These are phyloP conservation scores for Paxillus rubicundulus DNA, from an alignment of 768 basidiomycete genomes.

Conservation along the genomic window DNA sequence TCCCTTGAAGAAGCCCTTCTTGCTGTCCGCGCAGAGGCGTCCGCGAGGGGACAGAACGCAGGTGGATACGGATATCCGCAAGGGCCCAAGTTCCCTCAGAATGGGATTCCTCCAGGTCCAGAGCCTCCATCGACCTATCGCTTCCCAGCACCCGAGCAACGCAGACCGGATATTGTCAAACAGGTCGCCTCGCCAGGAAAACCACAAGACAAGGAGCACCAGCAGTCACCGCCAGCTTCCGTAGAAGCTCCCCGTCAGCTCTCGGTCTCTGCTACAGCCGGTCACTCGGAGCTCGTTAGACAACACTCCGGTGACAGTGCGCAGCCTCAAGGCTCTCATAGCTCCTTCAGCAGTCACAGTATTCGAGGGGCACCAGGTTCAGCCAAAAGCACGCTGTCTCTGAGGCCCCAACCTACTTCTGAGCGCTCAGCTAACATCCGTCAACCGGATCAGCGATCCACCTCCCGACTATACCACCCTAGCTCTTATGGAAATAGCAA, in stretches of 20 bases:
- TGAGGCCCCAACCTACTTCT: slow-evolving; percentile 14
- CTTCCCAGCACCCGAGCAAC: slow-evolving; percentile 43
- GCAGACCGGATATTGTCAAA: slow-evolving; percentile 34
- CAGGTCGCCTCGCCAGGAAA: slow-evolving; percentile 42
- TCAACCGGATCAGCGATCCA: slow-evolving; percentile 21
- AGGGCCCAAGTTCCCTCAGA: slow-evolving; percentile 32
- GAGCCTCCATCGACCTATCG: slow-evolving; percentile 42
- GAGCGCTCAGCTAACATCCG: slow-evolving; percentile 21
- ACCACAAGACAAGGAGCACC: slow-evolving; percentile 37
- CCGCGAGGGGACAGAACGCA: slow-evolving; percentile 13
- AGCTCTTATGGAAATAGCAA: slow-evolving; percentile 21
- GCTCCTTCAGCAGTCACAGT: slow-evolving; percentile 17
- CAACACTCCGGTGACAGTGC: neutral
- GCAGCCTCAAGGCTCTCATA: slow-evolving; percentile 9
- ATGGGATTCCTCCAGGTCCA: slow-evolving; percentile 33
- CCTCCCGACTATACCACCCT: slow-evolving; percentile 17
- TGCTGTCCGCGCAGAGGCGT: slow-evolving; percentile 22
- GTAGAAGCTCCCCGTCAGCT: slow-evolving; percentile 47
- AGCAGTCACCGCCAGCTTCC: slow-evolving; percentile 42
- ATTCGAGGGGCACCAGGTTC: slow-evolving; percentile 14
- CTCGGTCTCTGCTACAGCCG: slow-evolving; percentile 41
- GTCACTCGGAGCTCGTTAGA: slow-evolving; percentile 46
- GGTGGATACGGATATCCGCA: slow-evolving; percentile 19
- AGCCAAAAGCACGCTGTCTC: slow-evolving; percentile 20
- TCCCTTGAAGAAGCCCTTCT: slow-evolving; percentile 58